phyloP scores from a whole-genome alignment of 179 eudicot genomes.

The Vitellaria paradoxa region DNA sequence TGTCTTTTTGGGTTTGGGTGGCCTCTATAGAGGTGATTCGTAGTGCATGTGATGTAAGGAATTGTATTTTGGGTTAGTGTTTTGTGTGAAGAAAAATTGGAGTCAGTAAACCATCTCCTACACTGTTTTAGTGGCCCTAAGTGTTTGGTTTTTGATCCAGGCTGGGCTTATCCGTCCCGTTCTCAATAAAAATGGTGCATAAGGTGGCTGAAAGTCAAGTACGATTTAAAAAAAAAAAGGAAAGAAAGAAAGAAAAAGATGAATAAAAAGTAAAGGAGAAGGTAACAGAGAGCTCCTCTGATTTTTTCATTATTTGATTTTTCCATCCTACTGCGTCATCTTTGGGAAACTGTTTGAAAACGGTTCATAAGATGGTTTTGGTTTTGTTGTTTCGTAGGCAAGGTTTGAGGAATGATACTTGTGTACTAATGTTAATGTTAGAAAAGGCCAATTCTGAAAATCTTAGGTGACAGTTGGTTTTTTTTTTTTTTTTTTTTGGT shows the following conservation, averaged over 20 bases:
- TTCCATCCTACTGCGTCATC: background rate
- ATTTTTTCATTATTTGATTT: background rate
- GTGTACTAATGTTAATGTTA: background rate
- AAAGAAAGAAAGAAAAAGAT: background rate
- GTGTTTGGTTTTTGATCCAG: too few relatives aligned
- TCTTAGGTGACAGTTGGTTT: background rate
- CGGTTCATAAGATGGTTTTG: background rate
- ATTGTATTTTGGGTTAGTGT: too few relatives aligned
- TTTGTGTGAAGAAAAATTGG: too few relatives aligned
- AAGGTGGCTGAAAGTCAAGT: background rate
- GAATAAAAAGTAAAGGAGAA: background rate
- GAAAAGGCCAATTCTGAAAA: slow-evolving; percentile 1
- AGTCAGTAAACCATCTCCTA: too few relatives aligned
- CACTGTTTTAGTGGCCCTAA: too few relatives aligned
- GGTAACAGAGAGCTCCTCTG: background rate
- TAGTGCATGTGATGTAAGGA: too few relatives aligned
- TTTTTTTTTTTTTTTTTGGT: background rate
- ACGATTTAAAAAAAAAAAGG: background rate
- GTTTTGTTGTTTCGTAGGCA: background rate
- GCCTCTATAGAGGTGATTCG: too few relatives aligned
- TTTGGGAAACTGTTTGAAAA: background rate
- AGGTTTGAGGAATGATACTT: background rate
- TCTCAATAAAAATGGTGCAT: background rate
- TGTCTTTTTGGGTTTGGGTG: too few relatives aligned
- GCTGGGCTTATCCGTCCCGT: too few relatives aligned